Percentiles rank a stretch among this genome's conserved stretches.
Evolutionary conservation across 140 eudicot species (phyloP).

Genomic region (Anethum foeniculum): DNA sequence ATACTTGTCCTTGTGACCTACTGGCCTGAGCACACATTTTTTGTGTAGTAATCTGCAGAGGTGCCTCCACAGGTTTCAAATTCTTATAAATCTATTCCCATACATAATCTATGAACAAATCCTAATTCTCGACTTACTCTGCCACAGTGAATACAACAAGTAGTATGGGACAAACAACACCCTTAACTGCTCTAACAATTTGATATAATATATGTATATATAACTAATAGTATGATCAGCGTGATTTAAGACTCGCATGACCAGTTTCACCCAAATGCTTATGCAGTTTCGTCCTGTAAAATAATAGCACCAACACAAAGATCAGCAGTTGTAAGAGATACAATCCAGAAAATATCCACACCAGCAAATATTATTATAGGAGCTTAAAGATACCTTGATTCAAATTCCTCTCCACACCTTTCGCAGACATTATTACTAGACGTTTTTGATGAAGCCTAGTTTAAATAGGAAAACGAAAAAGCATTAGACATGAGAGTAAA

Average conservation of each 20-base stretch:
- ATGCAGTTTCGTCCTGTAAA: slow-evolving; percentile 61
- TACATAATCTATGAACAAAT: background rate
- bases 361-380: background rate
- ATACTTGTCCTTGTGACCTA: background rate
- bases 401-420: slow-evolving; percentile 75
- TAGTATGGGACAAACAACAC: background rate
- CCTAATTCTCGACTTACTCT: background rate
- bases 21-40: background rate
- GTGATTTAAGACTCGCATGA: slow-evolving; percentile 64
- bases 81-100: background rate
- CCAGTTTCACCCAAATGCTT: slow-evolving; percentile 81
- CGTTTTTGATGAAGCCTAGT: slow-evolving; percentile 45
- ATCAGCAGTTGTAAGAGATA: background rate
- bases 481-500: slow-evolving; percentile 9
- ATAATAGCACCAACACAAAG: slow-evolving; percentile 8
- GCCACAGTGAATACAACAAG: background rate
- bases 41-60: background rate
- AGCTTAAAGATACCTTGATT: slow-evolving; percentile 51
- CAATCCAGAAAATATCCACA: background rate
- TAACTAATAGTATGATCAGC: slow-evolving; percentile 21
- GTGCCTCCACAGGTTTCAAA: background rate
- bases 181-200: background rate
- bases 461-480: background rate
- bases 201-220: background rate
- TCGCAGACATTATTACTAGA: slow-evolving; percentile 54